Evolutionary conservation across 2,329 filamentous ascomycete genomes (phyloP), one percentile per base, ranked within the genome.

Genomic region (Cryphonectria naterciae): DNA sequence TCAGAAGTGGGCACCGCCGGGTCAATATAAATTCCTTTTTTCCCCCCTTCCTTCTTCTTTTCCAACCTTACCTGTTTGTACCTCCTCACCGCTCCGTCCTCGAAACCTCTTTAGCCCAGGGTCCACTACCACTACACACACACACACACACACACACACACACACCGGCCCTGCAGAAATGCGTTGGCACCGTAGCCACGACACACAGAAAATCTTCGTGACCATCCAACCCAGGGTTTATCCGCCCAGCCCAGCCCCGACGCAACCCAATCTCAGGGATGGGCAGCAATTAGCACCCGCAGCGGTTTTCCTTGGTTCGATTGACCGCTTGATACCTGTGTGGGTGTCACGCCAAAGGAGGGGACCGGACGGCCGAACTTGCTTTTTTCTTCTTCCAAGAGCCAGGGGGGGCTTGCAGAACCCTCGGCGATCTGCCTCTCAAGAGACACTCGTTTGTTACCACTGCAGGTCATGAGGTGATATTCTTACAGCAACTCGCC

Each of bases 131-230:
- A 69, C 71, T 69, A 67, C 69, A 63, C 66, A 41, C 65, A 54
- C 64, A 35, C 66, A 32, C 28, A 67, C 69, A 63, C 66, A 41
- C 65, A 54, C 64, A 35, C 66, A 32, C 28, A 63, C 66, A 41
- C 65, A 54, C 64, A 35, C 66, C 71, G 62, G 69, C 64, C 70
- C 69, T 73, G 71, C 71, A 73, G 63, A 63, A 73, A 63, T 73
- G 71, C 67, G 71, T 25, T 73, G 71, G 71, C 71, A 71, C 70
- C 58, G 68, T 72, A 67, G 68, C 62, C 69, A 73, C 71, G 66
- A 69, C 71, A 71, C 46, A 49, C 46, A 10, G 46, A 58, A 17
- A 64, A 67, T 60, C 68, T 71, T 68, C 63, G 63, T 60, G 65
- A 67, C 66, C 43, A 60, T 70, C 58, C 32, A 28, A 32, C 54